Base-by-base conservation (phyloP, 2,329 filamentous ascomycete species). In the Coniochaeta pulveracea region DNA sequence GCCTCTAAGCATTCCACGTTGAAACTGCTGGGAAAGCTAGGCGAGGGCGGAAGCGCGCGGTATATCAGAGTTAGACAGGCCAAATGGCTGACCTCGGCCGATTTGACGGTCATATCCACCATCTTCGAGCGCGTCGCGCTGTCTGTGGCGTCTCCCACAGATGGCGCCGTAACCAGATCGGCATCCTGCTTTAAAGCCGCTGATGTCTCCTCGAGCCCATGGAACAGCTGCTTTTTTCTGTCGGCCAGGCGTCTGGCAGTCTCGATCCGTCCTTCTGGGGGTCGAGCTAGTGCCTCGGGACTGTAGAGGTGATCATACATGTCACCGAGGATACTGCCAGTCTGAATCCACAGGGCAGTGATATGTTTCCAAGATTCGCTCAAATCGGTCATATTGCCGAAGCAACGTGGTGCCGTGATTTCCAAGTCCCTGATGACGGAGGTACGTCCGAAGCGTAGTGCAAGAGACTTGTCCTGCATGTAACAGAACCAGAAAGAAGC, bases 301-400 rank as follows among this genome's bases (percentile, higher is more conserved):
- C 64, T 67, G 41, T 79, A 80, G 4, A 73, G 49, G 23, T 60
- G 49, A 41, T 69, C 65, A 42, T 80, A 80, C 5, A 75, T 64
- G 11, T 68, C 57, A 10, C 72, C 70, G 39, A 77, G 68, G 8
- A 80, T 59, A 14, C 61, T 63, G 7, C 69, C 64, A 5, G 72
- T 59, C 19, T 58, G 57, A 23, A 76, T 62, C 72, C 73, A 78
- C 24, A 66, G 51, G 9, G 56, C 50, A 17, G 70, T 66, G 18
- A 76, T 52, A 6, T 52, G 47, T 5, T 58, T 61, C 51, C 67
- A 69, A 21, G 61, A 57, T 33, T 60, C 43, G 4, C 45, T 34
- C 12, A 47, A 33, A 17, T 43, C 47, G 3, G 47, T 37, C 4
- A 37, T 40, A 7, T 47, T 44, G n/a, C 50, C 50, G 30, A 52